Base-by-base conservation (phyloP, 768 basidiomycete genomes). In the Trametes cingulata region DNA sequence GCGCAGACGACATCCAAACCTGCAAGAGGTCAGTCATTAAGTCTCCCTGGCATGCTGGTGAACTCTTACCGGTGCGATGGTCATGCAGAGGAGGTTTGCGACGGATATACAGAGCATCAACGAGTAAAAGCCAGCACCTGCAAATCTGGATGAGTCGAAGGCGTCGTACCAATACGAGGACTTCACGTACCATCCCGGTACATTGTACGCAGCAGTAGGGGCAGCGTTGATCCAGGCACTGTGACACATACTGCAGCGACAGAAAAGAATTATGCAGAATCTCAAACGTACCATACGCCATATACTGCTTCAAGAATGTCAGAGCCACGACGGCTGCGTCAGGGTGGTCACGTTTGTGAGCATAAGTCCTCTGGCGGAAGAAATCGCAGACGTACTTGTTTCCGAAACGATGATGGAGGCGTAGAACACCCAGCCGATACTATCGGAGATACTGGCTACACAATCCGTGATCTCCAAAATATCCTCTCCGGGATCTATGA, bases 81-180 rank as follows among this genome's bases (percentile, higher is more conserved):
- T 20, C 59, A 60, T 60, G 39, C 52, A 47, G n/a, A 54, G 37
- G 2, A 61, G 35, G 41, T 61, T 61, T 19, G 40, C 19, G 17
- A 55, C 20, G 2, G 59, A 61, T 12, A 55, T 27, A 46, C 37
- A 20, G 5, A 61, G 53, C 20, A 61, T 9, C 15, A 55, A 19
- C 20, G 35, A 7, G 33, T 61, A 61, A 48, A 49, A 61, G 33
- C 40, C 20, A 6, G 41, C 49, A 6, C 59, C 52, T 61, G 45
- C 19, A 6, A 3, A 5, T 50, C 15, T 15, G 25, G 2, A 13
- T 10, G 10, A 15, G 20, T 40, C 25, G 46, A 24, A 24, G 24
- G 15, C 1, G 19, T 24, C 2, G 0, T 22, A 17, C 15, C 7
- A 14, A 15, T 15, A 24, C 1, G 6, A 1, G n/a, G 6, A 14